Conservation (phyloP, 2,329 filamentous ascomycete genomes). For the Aspergillus sp. region DNA sequence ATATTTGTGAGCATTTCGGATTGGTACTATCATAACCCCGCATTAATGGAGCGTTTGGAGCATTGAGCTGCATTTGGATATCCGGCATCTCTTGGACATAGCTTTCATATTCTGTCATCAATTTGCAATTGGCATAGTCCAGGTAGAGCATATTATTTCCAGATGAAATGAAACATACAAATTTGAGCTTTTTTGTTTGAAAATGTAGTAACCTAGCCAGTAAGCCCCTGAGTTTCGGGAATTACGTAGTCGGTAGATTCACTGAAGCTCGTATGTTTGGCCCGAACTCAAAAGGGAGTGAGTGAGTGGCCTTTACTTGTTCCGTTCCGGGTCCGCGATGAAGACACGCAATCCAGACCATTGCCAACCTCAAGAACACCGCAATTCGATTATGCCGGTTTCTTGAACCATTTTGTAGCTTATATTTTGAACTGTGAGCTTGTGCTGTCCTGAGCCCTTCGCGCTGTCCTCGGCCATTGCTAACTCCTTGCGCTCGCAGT, state of each 20-base stretch:
- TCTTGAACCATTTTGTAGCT: constrained; percentile 15
- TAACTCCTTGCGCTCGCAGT: constrained; percentile 8
- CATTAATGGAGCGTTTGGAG: constrained; percentile 19
- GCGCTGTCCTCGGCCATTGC: not conserved
- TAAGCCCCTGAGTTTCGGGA: constrained; percentile 1
- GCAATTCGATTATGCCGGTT: constrained; percentile 17
- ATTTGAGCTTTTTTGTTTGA: not conserved
- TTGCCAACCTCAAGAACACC: not conserved
- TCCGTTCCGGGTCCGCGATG: constrained; percentile 22
- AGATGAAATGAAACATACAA: not conserved
- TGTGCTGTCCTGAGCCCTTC: not conserved
- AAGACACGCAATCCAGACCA: constrained; percentile 24
- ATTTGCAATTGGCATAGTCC: not conserved
- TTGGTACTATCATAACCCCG: constrained; percentile 21
- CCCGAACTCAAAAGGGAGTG: not conserved
- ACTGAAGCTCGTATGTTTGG: constrained; percentile 4
- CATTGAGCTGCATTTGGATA: constrained; percentile 17
- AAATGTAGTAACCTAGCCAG: not conserved
- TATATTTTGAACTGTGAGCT: constrained; percentile 7
- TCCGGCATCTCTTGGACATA: constrained; percentile 4
- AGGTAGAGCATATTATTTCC: not conserved
- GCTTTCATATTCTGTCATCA: not conserved
- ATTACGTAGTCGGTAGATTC: not conserved
- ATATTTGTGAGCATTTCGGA: constrained; percentile 14
- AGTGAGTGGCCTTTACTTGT: constrained; percentile 15